Base-by-base conservation (phyloP, 805 yeast genomes). In the Hanseniaspora pseudoguilliermondii region DNA sequence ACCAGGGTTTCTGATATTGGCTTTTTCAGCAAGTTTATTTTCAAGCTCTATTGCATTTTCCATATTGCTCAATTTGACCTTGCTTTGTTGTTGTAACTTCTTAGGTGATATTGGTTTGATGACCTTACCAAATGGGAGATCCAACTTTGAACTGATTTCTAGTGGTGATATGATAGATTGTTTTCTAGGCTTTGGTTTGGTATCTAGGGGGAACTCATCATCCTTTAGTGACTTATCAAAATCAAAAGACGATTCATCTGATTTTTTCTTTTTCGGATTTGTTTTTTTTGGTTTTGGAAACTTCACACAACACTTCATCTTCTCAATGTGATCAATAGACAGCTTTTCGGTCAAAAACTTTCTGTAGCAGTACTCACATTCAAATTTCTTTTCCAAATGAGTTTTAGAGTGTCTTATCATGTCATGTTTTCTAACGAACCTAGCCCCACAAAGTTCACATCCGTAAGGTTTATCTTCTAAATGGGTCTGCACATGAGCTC, bases 401-500 rank as follows among this genome's bases (percentile, higher is more conserved):
- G 90, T 86, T 66, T 86, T 87, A 61, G 80, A 82, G 65, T 93
- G 99, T 59, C 99, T 78, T 58, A 87, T 79, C 62, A 93, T 74
- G 69, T 93, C 99, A 66, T 93, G 98, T 60, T 91, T 96, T 59
- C 99, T 77, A 25, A 93, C 99, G 72, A 93, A 93, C 40, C 86
- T 79, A 62, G 90, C 86, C 4, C 79, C 77, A 69, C 99, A 93
- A 44, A 59, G 61, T 41, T 73, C 75, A 71, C 99, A 93, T 0
- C 76, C 72, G 69, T 87, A 91, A 0, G 99, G 99, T 60, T 97
- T 74, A 67, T 95, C 98, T 66, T 91, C 83, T 50, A 93, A 71
- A 73, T 93, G 99, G 0, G 98, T 93, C 67, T 93, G 98, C 57
- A 93, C 90, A 68, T 93, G 99, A 0, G 96, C 87, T 59, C 97